Evolutionary conservation across 1,139 yeast genomes (phyloP), one percentile per base, ranked within the genome.

Genomic region (Pichia norvegensis): DNA sequence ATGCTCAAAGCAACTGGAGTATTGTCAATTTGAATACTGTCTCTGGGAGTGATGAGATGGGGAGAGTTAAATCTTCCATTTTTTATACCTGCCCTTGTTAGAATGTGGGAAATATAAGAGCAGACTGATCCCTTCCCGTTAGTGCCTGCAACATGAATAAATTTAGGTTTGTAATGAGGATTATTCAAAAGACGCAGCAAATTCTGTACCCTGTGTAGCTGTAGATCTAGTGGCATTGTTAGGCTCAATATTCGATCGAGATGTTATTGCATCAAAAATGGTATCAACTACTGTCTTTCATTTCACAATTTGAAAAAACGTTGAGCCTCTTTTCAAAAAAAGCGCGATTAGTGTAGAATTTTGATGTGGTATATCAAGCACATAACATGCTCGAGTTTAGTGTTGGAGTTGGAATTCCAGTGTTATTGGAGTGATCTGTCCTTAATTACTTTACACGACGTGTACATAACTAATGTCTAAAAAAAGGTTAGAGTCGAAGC

Each of bases 41-140:
- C 97, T 60, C 84, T 78, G 39, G 83, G 74, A 46, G 76, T 69
- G 2, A 85, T 59, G 55, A 88, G 65, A 66, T 88, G 95, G 0
- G 97, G 97, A 5, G 95, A 83, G 3, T 94, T 86, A 67, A 88
- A 88, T 53, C 82, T 74, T 0, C 97, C 97, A 50, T 80, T 77
- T 29, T 66, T 63, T 35, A 78, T 65, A 7, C 68, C 64, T 29
- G 79, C 69, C 37, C 68, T 57, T 8, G 76, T 67, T 19, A 86
- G 65, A 9, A 83, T 70, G 22, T 87, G 76, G 4, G 88, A 72
- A 9, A 88, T 53, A 59, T 86, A 87, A 0, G 95, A 80, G 49
- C 94, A 78, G 0, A 88, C 86, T 0, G 95, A 86, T 0, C 97
- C 97, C 59, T 90, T 90, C 0, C 97, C 97, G 60, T 90, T 90